Conservation (phyloP, 805 yeast species). For the Candida chauliodis region DNA sequence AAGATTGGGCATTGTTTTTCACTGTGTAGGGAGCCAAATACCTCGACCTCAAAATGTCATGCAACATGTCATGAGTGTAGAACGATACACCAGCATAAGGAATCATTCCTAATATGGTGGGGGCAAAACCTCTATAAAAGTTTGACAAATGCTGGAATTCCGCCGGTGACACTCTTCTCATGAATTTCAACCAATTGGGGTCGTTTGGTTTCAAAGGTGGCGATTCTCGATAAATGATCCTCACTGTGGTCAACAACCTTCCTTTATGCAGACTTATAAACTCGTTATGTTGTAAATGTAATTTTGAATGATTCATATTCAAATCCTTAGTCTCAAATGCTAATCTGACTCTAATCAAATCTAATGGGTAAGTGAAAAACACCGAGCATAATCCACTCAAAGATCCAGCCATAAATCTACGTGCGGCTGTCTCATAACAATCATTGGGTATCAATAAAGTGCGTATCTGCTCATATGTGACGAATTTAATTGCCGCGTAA, state of each 20-base stretch:
- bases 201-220: slow-evolving; percentile 34
- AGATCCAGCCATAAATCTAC: slow-evolving; percentile 86
- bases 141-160: slow-evolving; percentile 46
- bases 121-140: slow-evolving; percentile 91
- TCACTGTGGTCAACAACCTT: slow-evolving; percentile 29
- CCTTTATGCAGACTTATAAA: slow-evolving; percentile 29
- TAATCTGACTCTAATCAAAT: slow-evolving; percentile 81
- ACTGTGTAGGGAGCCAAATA: slow-evolving; percentile 53
- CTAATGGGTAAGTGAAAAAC: slow-evolving; percentile 87
- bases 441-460: slow-evolving; percentile 72
- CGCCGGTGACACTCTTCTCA: slow-evolving; percentile 31
- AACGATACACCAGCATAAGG: slow-evolving; percentile 98
- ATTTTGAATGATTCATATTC: slow-evolving; percentile 16
- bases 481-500: slow-evolving; percentile 95
- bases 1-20: slow-evolving; percentile 41
- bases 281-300: slow-evolving; percentile 20
- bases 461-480: slow-evolving; percentile 91
- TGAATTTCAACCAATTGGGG: slow-evolving; percentile 33
- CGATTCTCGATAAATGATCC: slow-evolving; percentile 29
- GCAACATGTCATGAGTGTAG: slow-evolving; percentile 87
- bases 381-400: slow-evolving; percentile 86
- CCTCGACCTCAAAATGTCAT: slow-evolving; percentile 75
- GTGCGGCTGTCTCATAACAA: slow-evolving; percentile 69
- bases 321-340: slow-evolving; percentile 74
- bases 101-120: slow-evolving; percentile 91